A percentile compares a stretch with the other conserved stretches of the same genome.
phyloP scores from a whole-genome alignment of 805 yeast species.

The Yarrowia sp. region DNA sequence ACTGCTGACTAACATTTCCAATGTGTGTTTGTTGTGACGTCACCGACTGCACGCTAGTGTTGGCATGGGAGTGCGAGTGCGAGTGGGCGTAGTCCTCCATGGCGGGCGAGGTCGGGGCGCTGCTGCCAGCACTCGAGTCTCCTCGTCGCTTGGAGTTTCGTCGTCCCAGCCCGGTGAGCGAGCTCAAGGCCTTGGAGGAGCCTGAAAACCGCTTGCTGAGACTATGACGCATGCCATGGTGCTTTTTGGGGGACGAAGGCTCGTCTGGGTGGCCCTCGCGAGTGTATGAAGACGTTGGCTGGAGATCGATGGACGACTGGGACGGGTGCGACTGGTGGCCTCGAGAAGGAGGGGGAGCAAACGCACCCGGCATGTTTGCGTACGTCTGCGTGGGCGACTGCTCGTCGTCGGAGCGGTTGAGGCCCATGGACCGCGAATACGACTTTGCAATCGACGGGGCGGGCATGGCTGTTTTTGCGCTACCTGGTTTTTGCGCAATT shows the following conservation, averaged over 20 bases:
- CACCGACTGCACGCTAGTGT: slow-evolving; percentile 33
- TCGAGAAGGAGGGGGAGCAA: slow-evolving; percentile 5
- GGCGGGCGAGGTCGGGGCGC: slow-evolving; percentile 23
- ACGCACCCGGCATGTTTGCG: slow-evolving; percentile 37
- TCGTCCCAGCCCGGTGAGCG: slow-evolving; percentile 20
- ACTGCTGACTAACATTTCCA: slow-evolving; percentile 16
- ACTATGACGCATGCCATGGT: slow-evolving; percentile 33
- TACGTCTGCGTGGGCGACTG: slow-evolving; percentile 28
- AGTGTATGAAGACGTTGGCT: slow-evolving; percentile 24
- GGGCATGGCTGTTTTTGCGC: slow-evolving; percentile 24
- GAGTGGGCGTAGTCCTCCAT: slow-evolving; percentile 27
- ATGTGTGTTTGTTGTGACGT: slow-evolving; percentile 24
- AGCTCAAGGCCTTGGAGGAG: slow-evolving; percentile 35
- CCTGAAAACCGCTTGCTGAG: slow-evolving; percentile 34
- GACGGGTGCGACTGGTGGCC: slow-evolving; percentile 27
- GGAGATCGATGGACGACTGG: slow-evolving; percentile 24
- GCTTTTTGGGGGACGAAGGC: slow-evolving; percentile 32
- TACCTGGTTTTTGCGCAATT: slow-evolving; percentile 15
- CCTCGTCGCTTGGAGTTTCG: slow-evolving; percentile 38
- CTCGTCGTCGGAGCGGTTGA: slow-evolving; percentile 35
- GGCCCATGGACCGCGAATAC: slow-evolving; percentile 39
- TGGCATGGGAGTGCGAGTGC: slow-evolving; percentile 3
- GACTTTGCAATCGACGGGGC: slow-evolving; percentile 39
- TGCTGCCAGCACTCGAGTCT: slow-evolving; percentile 18
- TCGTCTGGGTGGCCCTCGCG: slow-evolving; percentile 26